Base-by-base conservation (phyloP, 257 asterid genomes). In the Solanum raphanifolium region DNA sequence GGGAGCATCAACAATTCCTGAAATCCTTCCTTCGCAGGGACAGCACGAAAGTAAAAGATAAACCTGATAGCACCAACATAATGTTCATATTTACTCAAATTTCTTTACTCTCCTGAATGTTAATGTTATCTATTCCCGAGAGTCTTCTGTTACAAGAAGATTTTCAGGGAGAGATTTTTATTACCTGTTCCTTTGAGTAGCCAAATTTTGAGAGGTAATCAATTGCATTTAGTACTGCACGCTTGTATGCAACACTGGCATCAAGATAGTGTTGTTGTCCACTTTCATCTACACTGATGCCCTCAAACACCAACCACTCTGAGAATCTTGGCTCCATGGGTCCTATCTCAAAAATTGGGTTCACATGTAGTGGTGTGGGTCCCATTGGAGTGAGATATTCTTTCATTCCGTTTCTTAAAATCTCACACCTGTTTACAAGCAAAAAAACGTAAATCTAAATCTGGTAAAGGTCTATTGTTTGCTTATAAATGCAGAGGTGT, bases 331-430 rank as follows among this genome's bases (percentile, higher is more conserved):
- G 99, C 91, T 97, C 99, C 2, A 96, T 90, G 0, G 98, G 99
- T 0, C 99, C 99, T 89, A 93, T 95, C 95, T 97, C 98, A 86
- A 97, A 97, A 78, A 97, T 95, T 9, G 98, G 99, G 90, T 97
- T 97, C 16, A 97, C 99, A 74, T 97, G 96, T 36, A 95, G 87
- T 3, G 92, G 92, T 76, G 98, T 95, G 7, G 99, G 99, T 23
- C 99, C 99, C 99, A 97, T 96, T 10, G 99, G 99, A 75, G 99
- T 96, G n/a, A 97, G 94, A 92, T 97, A 97, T 87, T 92, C 96
- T 41, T 90, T 94, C 99, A 97, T 96, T 21, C 99, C 99, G 83
- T 89, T 95, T 91, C 98, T 89, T 86, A 97, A 96, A 91, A 97
- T 97, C 68, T 95, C 98, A 55, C 99, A 94, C 88, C 99, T 95